These are phyloP conservation scores for Neofusicoccum umdonicola DNA, from an alignment of 2,329 filamentous ascomycete genomes.

Conservation along the genomic window DNA sequence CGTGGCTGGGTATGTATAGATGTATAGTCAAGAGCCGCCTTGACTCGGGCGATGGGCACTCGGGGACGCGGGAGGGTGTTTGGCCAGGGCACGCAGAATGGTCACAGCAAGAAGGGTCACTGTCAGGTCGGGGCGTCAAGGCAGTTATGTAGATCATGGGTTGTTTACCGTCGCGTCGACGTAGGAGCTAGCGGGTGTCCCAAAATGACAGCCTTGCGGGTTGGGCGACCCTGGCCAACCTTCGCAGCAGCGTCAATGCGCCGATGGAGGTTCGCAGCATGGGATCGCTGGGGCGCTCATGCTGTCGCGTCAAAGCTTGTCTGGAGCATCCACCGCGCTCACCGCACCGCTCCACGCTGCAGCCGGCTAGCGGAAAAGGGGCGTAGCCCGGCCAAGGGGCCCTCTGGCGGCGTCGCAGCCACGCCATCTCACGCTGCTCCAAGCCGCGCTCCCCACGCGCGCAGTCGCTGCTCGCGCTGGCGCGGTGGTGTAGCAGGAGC, in stretches of 20 bases:
- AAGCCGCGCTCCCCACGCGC: background rate
- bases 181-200: constrained; percentile 25
- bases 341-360: constrained; percentile 16
- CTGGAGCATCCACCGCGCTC: constrained; percentile 18
- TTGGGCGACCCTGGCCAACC: constrained; percentile 25
- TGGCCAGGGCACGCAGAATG: constrained; percentile 24
- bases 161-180: constrained; percentile 25
- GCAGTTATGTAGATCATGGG: constrained; percentile 32
- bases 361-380: constrained; percentile 12
- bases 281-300: constrained; percentile 30
- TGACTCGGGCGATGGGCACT: constrained; percentile 14
- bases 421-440: background rate
- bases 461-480: constrained; percentile 10
- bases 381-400: background rate
- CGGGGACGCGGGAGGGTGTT: constrained; percentile 12
- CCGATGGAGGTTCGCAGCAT: constrained; percentile 21
- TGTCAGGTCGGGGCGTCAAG: constrained; percentile 21
- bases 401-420: background rate
- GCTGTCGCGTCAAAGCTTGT: constrained; percentile 30
- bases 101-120: constrained; percentile 18
- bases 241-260: constrained; percentile 12
- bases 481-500: constrained; percentile 5
- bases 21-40: constrained; percentile 18
- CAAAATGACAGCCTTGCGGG: constrained; percentile 32
- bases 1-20: constrained; percentile 17